Base-by-base conservation (phyloP, 805 yeast species). In the Yamadazyma ubonensis region DNA sequence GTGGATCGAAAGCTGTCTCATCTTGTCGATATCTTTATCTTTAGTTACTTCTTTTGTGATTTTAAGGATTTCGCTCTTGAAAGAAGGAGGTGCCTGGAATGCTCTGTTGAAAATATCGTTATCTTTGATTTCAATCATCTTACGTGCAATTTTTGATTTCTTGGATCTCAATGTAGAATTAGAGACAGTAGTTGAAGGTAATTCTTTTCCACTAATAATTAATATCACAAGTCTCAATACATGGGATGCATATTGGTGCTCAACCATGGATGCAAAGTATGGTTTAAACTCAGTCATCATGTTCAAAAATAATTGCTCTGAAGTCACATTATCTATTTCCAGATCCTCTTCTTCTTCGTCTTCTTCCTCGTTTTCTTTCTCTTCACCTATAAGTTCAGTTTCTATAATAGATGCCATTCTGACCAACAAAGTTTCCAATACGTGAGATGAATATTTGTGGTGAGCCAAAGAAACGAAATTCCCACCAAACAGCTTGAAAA, bases 391-490 rank as follows among this genome's bases (percentile, higher is more conserved):
- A 20, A 86, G 54, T 56, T 88, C 96, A 49, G 79, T 78, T 57
- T 86, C 96, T 10, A 86, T 72, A 39, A 84, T 58, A 1, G 86
- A 78, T 2, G 96, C 91, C 38, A 79, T 61, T 58, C 91, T 71
- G 21, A 84, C 85, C 20, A 91, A 61, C 26, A 89, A 69, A 0
- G 98, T 86, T 59, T 91, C 98, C 39, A 89, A 69, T 45, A 95
- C 95, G 61, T 93, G 99, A 0, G 97, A 90, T 1, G 96, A 81
- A 57, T 88, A 91, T 58, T 90, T 89, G 54, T 93, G 97, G 50
- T 80, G 80, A 3, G 93, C 76, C 48, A 90, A 70, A 15, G 82
- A 78, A n/a, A 75, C 78, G 50, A 86, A 83, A 48, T 84, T 84
- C n/a, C 85, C 87, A 29, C 70, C 70, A 54, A 89, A 85, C 1